These are phyloP conservation scores for Elasticomyces elasticus DNA, from an alignment of 495 filamentous ascomycete genomes.

Conservation along the genomic window DNA sequence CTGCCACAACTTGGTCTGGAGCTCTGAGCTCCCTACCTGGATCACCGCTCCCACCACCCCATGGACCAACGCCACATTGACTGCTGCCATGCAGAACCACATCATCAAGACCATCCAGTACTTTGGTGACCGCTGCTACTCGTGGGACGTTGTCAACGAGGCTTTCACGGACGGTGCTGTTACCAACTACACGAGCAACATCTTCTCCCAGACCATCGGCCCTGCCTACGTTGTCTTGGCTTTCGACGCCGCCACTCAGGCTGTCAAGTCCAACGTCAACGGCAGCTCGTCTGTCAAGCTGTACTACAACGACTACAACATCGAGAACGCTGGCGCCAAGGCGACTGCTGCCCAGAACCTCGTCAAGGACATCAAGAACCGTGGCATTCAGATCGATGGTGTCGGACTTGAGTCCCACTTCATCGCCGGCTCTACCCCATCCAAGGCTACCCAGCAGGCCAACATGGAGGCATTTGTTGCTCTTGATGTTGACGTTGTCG, in stretches of 20 bases:
- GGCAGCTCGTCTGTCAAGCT: conserved; percentile 42
- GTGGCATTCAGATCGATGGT: conserved; percentile 48
- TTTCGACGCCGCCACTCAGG: conserved; percentile 29
- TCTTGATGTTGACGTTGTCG: conserved; percentile 47
- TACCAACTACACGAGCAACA: conserved; percentile 21
- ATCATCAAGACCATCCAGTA: conserved; percentile 25
- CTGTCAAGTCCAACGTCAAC: conserved; percentile 30
- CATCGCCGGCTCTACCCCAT: conserved; percentile 36
- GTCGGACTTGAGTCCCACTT: conserved; percentile 52
- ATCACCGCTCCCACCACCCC: conserved; percentile 18
- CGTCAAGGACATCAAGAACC: conserved; percentile 38
- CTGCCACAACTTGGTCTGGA: conserved; percentile 33
- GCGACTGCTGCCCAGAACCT: conserved; percentile 37
- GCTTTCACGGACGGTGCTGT: conserved; percentile 28
- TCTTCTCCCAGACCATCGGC: conserved; percentile 29
- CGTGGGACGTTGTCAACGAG: conserved; percentile 36
- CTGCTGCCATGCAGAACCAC: conserved; percentile 26
- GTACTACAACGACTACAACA: conserved; percentile 63
- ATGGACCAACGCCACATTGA: conserved; percentile 25
- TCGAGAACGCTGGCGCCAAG: conserved; percentile 47
- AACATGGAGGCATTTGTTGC: conserved; percentile 38
- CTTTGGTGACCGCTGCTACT: conserved; percentile 29
- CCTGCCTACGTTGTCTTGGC: conserved; percentile 27
- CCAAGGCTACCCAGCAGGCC: conserved; percentile 30
- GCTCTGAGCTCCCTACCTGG: conserved; percentile 31